Base-by-base conservation (phyloP, 352 stramenopile genomes). In the Globisporangium nunn region DNA sequence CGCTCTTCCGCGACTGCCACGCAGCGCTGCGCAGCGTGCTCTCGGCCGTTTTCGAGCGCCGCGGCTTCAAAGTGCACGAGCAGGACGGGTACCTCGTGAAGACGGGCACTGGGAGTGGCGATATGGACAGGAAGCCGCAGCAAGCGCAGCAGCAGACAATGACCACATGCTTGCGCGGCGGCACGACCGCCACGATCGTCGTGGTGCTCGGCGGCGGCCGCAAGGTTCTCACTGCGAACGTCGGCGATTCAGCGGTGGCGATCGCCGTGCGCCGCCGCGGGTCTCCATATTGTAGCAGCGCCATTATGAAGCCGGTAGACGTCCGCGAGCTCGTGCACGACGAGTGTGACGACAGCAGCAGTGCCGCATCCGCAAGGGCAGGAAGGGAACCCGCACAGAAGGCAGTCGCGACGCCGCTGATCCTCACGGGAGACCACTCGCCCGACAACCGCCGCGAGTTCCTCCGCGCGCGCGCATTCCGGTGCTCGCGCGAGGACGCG, bases 121-220 rank as follows among this genome's bases (percentile, higher is more conserved):
- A 66, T 63, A 7, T 12, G 15, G 40, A n/a, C 23, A 12, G 14
- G 1, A 46, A 23, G 15, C 23, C 23, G 23, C 41, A 23, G 6
- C 17, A 7, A 12, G 14, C 7, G 41, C 58, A 75, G 31, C 56
- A 72, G 23, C 23, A 23, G 23, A 23, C 23, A 14, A 66, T 11
- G 35, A 41, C 70, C n/a, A 66, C 75, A 5, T 96, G 87, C 53
- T 77, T 95, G 35, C 90, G 95, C n/a, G 90, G 90, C 8, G 90
- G 90, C 49, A 96, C 88, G 30, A 95, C 82, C 0, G 88, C 81
- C 28, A 93, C 85, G 1, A 56, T 97, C 15, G 74, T 92, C 1
- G 86, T 94, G 18, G 54, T 96, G 6, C 61, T 94, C 6, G 74
- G 81, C 37, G 75, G 81, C 17, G 76, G 74, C 7, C 61, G 64